Evolutionary conservation across 768 basidiomycete species (phyloP).

Genomic region (Tylopilus subfusipes): DNA sequence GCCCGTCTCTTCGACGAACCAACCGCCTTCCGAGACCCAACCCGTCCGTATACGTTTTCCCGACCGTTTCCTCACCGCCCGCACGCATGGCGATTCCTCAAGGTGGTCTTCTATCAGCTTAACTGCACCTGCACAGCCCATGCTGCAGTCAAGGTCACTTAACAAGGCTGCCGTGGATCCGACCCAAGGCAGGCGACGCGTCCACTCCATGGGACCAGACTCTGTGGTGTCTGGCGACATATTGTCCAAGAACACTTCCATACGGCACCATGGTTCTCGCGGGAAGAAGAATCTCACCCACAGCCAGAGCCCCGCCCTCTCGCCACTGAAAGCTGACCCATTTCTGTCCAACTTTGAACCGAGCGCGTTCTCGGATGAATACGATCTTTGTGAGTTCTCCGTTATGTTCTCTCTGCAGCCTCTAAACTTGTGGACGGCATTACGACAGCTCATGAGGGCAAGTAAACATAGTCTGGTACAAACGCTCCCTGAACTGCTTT

Average conservation of each 20-base stretch:
- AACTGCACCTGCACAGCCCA: conserved; percentile 14
- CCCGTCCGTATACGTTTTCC: conserved; percentile 36
- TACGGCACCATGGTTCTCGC: conserved; percentile 16
- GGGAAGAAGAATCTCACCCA: conserved; percentile 18
- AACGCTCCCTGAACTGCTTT: conserved; percentile 12
- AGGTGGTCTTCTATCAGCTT: conserved; percentile 31
- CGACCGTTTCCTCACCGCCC: conserved; percentile 26
- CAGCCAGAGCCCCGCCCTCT: conserved; percentile 13
- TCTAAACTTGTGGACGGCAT: conserved; percentile 10
- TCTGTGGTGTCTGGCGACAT: conserved; percentile 11
- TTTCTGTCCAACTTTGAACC: conserved; percentile 36
- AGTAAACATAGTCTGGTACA: conserved; percentile 22
- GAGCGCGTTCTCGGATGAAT: conserved; percentile 65
- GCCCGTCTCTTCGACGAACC: conserved; percentile 16
- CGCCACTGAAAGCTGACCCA: conserved; percentile 26
- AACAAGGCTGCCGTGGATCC: conserved; percentile 3
- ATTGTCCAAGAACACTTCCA: conserved; percentile 15
- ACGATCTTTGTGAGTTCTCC: conserved; percentile 63
- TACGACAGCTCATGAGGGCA: conserved; percentile 69
- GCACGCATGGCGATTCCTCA: conserved; percentile 27
- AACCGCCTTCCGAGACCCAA: conserved; percentile 11
- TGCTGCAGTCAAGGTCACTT: conserved; percentile 14
- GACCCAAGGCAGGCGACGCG: conserved; percentile 18
- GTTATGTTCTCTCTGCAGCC: neutral
- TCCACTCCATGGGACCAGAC: conserved; percentile 21